phyloP scores from a whole-genome alignment of 1,139 yeast species.

The Hanseniaspora uvarum region DNA sequence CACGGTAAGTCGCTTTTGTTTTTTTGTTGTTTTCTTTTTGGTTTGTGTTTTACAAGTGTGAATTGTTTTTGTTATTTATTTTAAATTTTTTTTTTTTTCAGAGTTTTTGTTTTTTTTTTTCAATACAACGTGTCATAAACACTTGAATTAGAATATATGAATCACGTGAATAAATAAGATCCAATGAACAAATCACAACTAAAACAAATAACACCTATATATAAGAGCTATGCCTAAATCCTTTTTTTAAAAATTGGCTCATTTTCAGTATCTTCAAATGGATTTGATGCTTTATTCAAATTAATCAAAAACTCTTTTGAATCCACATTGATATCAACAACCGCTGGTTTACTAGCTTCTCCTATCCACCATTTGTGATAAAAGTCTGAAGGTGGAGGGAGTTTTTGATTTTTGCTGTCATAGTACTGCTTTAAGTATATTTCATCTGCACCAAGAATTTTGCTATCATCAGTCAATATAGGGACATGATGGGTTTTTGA shows the following conservation, averaged over 20 bases:
- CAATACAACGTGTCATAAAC: constrained; percentile 5
- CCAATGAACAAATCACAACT: neutral
- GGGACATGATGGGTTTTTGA: constrained; percentile 24
- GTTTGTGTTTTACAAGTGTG: neutral
- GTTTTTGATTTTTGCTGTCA: constrained; percentile 22
- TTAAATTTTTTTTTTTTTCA: neutral
- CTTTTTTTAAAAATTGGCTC: constrained; percentile 36
- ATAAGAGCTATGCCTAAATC: constrained; percentile 9
- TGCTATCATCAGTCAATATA: neutral
- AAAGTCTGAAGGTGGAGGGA: constrained; percentile 88
- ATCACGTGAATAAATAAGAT: neutral
- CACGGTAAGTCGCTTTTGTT: neutral
- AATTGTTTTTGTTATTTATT: neutral
- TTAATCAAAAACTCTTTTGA: constrained; percentile 43
- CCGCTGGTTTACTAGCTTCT: constrained; percentile 58
- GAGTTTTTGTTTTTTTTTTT: too few relatives aligned
- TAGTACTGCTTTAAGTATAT: constrained; percentile 15
- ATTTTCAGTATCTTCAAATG: constrained; percentile 42
- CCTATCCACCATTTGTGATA: constrained; percentile 84
- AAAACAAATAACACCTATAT: constrained; percentile 17
- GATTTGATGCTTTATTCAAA: constrained; percentile 59
- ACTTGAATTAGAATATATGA: neutral
- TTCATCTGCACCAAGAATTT: constrained; percentile 24
- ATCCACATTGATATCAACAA: constrained; percentile 38
- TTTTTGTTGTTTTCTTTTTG: too few relatives aligned